Percentiles rank a stretch among this genome's conserved stretches.
phyloP scores from a whole-genome alignment of 2,329 filamentous ascomycete species.

The Aplosporella prunicola region DNA sequence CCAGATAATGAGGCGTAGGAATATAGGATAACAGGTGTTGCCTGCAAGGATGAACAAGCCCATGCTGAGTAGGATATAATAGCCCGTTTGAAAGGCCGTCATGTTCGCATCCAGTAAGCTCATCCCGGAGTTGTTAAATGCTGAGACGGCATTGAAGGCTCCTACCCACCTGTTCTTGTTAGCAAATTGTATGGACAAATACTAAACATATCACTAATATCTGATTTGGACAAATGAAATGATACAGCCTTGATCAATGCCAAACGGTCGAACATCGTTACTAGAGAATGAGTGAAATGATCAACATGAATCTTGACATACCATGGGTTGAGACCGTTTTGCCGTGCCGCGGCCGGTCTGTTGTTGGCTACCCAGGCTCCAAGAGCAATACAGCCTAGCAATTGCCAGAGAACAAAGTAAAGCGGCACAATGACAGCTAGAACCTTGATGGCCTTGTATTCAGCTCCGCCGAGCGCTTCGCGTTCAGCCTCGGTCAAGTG shows the following conservation, averaged over 20 bases:
- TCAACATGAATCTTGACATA: constrained; percentile 11
- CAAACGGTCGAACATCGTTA: too few species aligned
- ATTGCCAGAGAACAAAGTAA: constrained; percentile 52
- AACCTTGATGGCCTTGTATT: constrained; percentile 54
- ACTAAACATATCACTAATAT: too few species aligned
- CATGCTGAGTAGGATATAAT: constrained; percentile 41
- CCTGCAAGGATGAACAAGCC: constrained; percentile 42
- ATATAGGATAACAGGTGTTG: constrained; percentile 48
- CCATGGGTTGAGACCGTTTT: constrained; percentile 55
- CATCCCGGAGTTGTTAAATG: constrained; percentile 66
- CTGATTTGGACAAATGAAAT: too few species aligned
- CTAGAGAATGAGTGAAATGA: background rate
- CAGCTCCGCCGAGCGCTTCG: constrained; percentile 51
- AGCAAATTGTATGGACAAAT: too few species aligned
- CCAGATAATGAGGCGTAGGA: constrained; percentile 51
- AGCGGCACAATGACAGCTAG: constrained; percentile 51
- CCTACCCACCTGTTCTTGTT: constrained; percentile 50
- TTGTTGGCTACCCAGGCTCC: constrained; percentile 52
- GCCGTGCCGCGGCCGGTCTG: constrained; percentile 38
- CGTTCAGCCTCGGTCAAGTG: constrained; percentile 45
- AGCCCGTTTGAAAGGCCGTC: constrained; percentile 44
- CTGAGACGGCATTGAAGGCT: constrained; percentile 57
- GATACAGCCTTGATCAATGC: too few species aligned
- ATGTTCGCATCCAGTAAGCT: constrained; percentile 58
- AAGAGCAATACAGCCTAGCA: constrained; percentile 49